phyloP scores from a whole-genome alignment of 2,329 filamentous ascomycete genomes.

The Fusarium subtropicale region DNA sequence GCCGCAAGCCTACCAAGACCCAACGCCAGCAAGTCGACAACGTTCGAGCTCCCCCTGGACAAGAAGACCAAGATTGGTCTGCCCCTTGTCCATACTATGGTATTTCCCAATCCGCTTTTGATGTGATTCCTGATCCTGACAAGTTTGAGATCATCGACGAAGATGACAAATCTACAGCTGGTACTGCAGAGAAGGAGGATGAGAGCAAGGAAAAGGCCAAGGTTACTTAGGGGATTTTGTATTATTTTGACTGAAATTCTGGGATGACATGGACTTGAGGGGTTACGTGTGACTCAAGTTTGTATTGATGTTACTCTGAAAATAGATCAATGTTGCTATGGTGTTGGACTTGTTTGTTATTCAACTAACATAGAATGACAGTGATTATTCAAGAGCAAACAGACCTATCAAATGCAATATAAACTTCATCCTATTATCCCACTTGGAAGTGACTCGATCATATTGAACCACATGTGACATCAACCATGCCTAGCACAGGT shows the following conservation, averaged over 20 bases:
- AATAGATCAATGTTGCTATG: neutral
- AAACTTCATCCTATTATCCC: neutral
- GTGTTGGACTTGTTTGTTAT: too few species aligned
- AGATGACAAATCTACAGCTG: neutral
- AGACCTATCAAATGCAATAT: neutral
- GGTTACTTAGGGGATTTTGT: neutral
- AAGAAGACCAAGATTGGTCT: neutral
- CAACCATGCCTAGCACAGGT: neutral
- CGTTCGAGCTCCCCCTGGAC: neutral
- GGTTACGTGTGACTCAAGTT: neutral
- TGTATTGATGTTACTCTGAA: neutral
- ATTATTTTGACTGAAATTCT: neutral
- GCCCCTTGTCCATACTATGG: neutral
- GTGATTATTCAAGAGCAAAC: neutral
- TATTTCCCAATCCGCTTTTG: neutral
- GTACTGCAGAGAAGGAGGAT: neutral
- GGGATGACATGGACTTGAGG: neutral
- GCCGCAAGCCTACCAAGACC: neutral
- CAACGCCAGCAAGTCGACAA: neutral
- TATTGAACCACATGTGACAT: neutral
- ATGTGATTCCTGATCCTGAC: neutral
- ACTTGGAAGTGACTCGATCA: neutral
- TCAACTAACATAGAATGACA: too few species aligned
- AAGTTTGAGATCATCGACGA: neutral
- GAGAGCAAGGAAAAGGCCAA: neutral